Evolutionary conservation across 2,329 filamentous ascomycete species (phyloP), one percentile per base, ranked within the genome.

Genomic region (Apiospora koreana): DNA sequence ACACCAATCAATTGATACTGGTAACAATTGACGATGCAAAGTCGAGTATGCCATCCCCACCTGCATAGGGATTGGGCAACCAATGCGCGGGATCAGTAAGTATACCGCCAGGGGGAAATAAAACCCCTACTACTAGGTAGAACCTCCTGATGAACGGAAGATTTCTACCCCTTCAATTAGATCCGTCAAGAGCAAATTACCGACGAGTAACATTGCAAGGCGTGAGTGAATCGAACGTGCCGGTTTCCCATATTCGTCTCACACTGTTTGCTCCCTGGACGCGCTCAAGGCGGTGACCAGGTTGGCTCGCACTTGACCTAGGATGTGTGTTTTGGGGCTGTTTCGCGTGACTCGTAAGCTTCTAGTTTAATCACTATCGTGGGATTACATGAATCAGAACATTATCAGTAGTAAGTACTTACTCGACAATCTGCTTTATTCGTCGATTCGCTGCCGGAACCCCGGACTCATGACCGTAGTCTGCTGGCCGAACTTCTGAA

Each of bases 331-430:
- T 73, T 74, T 75, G 72, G 71, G 54, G 58, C 50, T 68, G 69
- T 74, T 72, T 74, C 68, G 74, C 73, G 73, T 76, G 74, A 77
- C 74, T 77, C 75, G 71, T 68, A 67, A 68, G 38, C 54, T 38
- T 8, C 9, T 62, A 38, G 54, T 62, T 62, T 62, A 31, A 38
- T n/a, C 54, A 38, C 31, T 14, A 62, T 62, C 54, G 31, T 62
- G 31, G 31, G 54, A 62, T 62, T 38, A 38, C 70, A 69, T 65
- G 65, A 72, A 67, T 71, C 68, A 62, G 54, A 62, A 14, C 31
- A 38, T 21, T 62, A 62, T 38, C 54, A n/a, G 3, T 18, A n/a
- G n/a, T n/a, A n/a, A n/a, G n/a, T n/a, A n/a, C n/a, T n/a, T n/a
- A 8, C 31, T 72, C 70, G 72, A 50, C 64, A 65, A 50, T 67